phyloP scores from a whole-genome alignment of 768 basidiomycete genomes.

The Amanita rubescens region DNA sequence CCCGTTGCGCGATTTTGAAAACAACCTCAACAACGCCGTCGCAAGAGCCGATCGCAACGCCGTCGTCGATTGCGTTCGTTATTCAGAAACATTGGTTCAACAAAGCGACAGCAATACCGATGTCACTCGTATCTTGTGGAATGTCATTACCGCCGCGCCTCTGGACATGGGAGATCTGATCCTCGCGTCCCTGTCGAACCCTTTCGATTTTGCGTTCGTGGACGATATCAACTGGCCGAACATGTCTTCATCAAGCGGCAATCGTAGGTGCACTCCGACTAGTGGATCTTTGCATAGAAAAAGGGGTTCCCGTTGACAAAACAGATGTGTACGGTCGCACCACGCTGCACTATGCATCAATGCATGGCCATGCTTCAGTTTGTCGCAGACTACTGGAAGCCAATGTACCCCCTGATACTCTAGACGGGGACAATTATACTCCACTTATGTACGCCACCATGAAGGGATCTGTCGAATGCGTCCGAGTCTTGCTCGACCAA shows the following conservation, averaged over 20 bases:
- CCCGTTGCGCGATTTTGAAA: conserved; percentile 84
- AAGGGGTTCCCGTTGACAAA: conserved; percentile 62
- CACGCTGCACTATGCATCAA: conserved; percentile 91
- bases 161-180: conserved; percentile 68
- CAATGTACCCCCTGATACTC: conserved; percentile 53
- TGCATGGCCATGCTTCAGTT: conserved; percentile 78
- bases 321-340: conserved; percentile 89
- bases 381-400: conserved; percentile 72
- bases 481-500: conserved; percentile 71
- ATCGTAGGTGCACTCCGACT: conserved; percentile 76
- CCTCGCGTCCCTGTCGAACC: conserved; percentile 51
- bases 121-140: conserved; percentile 92
- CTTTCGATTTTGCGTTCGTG: conserved; percentile 86
- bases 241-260: conserved; percentile 89
- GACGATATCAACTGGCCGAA: conserved; percentile 97
- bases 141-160: conserved; percentile 78
- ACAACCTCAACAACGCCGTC: conserved; percentile 75
- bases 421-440: conserved; percentile 91
- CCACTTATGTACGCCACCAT: conserved; percentile 92
- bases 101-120: conserved; percentile 56
- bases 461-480: conserved; percentile 76
- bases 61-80: conserved; percentile 62
- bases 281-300: conserved; percentile 72
- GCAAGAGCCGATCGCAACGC: conserved; percentile 49
- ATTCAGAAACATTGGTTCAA: conserved; percentile 59